Evolutionary conservation across 2,329 filamentous ascomycete species (phyloP).

Genomic region (Thelonectria discophora): DNA sequence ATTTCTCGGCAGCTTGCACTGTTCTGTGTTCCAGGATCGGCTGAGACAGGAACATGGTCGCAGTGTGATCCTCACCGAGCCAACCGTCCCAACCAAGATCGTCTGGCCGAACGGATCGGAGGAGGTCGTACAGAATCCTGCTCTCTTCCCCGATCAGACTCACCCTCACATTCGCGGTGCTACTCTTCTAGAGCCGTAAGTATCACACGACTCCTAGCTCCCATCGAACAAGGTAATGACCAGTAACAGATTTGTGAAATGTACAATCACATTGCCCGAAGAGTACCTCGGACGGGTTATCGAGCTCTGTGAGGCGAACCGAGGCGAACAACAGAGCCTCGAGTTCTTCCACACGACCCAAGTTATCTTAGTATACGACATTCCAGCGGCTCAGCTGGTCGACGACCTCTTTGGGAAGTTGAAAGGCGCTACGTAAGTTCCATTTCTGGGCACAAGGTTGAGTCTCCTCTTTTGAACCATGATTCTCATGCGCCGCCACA

Average conservation of each 20-base stretch:
- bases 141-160: constrained; percentile 80
- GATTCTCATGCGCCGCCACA: neutral
- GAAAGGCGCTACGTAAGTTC: constrained; percentile 76
- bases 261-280: constrained; percentile 90
- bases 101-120: constrained; percentile 81
- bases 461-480: neutral
- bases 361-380: constrained; percentile 91
- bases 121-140: constrained; percentile 83
- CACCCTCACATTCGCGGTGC: constrained; percentile 56
- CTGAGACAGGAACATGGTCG: constrained; percentile 93
- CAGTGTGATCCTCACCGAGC: constrained; percentile 95
- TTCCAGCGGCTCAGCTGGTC: constrained; percentile 89
- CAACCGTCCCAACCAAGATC: constrained; percentile 91
- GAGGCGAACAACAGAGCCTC: constrained; percentile 85
- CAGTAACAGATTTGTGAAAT: constrained; percentile 68
- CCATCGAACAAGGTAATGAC: neutral
- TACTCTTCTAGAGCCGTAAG: constrained; percentile 61
- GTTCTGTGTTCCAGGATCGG: constrained; percentile 98
- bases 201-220: constrained; percentile 18
- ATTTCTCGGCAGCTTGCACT: constrained; percentile 95
- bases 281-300: constrained; percentile 95
- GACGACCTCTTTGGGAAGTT: constrained; percentile 98
- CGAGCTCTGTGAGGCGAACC: constrained; percentile 89
- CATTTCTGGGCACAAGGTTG: neutral
- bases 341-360: constrained; percentile 93